These are phyloP conservation scores for Sungouiozyma intestinalis DNA, from an alignment of 805 yeast species.

Conservation along the genomic window DNA sequence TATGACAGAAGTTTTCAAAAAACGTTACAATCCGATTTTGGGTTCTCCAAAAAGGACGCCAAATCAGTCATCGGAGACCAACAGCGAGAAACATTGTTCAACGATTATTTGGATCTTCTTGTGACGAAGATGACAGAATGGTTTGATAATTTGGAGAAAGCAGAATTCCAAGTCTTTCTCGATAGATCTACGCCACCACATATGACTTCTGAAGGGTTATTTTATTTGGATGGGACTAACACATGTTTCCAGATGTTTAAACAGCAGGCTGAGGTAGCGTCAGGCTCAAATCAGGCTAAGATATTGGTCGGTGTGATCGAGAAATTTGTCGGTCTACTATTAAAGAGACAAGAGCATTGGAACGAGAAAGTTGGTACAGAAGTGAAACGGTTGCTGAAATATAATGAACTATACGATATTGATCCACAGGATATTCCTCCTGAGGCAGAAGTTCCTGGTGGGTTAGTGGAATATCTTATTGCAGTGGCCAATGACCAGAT, in stretches of 20 bases:
- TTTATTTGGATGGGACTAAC: conserved; percentile 66
- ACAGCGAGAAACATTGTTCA: conserved; percentile 59
- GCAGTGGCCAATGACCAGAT: conserved; percentile 82
- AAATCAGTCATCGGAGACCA: conserved; percentile 59
- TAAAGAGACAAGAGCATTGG: conserved; percentile 57
- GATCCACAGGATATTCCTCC: conserved; percentile 30
- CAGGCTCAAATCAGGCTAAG: conserved; percentile 71
- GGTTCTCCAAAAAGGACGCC: conserved; percentile 35
- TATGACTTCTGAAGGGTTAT: conserved; percentile 49
- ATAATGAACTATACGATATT: conserved; percentile 24
- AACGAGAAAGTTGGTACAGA: conserved; percentile 43
- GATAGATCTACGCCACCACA: conserved; percentile 68
- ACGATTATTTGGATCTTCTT: conserved; percentile 67
- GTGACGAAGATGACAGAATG: conserved; percentile 73
- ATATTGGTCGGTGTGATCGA: conserved; percentile 70
- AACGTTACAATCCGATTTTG: conserved; percentile 41
- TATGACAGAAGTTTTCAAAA: conserved; percentile 62
- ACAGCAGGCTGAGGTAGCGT: conserved; percentile 85
- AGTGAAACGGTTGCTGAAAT: conserved; percentile 31
- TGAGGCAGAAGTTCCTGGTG: conserved; percentile 48
- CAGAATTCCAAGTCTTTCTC: conserved; percentile 56
- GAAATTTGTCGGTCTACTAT: conserved; percentile 53
- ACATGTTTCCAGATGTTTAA: conserved; percentile 72
- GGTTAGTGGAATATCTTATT: conserved; percentile 67
- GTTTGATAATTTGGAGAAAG: conserved; percentile 58